These are phyloP conservation scores for Exophiala sideris DNA, from an alignment of 2,329 filamentous ascomycete genomes.

Conservation along the genomic window DNA sequence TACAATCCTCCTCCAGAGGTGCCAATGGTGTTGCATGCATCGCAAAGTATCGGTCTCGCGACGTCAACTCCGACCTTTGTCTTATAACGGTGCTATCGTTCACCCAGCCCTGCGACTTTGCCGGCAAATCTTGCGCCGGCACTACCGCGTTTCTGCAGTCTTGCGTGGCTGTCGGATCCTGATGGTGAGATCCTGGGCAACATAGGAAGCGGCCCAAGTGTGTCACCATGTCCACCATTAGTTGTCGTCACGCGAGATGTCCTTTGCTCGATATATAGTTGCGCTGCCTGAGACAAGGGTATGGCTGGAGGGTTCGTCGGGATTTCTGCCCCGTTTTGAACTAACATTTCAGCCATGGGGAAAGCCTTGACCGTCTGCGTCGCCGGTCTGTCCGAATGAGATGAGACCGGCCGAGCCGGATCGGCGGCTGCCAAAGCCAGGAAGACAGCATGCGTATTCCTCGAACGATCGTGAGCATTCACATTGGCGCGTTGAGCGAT, in stretches of 20 bases:
- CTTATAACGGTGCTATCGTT: slow-evolving; percentile 36
- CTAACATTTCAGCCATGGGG: slow-evolving; percentile 81
- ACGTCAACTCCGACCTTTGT: slow-evolving; percentile 9
- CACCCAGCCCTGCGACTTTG: slow-evolving; percentile 44
- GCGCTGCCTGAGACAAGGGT: slow-evolving; percentile 74
- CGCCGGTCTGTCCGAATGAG: slow-evolving; percentile 36
- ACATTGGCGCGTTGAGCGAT: slow-evolving; percentile 82
- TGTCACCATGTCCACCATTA: slow-evolving; percentile 53
- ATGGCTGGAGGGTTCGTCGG: slow-evolving; percentile 73
- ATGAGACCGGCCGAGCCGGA: slow-evolving; percentile 66
- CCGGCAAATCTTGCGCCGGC: slow-evolving; percentile 66
- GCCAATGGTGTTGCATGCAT: slow-evolving; percentile 7
- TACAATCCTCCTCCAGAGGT: background rate
- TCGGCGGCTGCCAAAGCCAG: slow-evolving; percentile 89
- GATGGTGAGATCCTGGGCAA: slow-evolving; percentile 34
- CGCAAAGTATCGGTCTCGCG: slow-evolving; percentile 13
- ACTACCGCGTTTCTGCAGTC: slow-evolving; percentile 74
- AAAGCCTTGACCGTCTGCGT: slow-evolving; percentile 60
- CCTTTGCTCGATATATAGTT: slow-evolving; percentile 80
- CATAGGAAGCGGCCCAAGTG: slow-evolving; percentile 59
- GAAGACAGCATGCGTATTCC: slow-evolving; percentile 85
- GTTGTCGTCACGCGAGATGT: slow-evolving; percentile 41
- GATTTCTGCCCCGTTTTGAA: slow-evolving; percentile 92
- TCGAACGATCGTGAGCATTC: slow-evolving; percentile 79
- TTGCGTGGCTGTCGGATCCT: slow-evolving; percentile 50